Conservation (phyloP, 2,329 filamentous ascomycete species). For the Epichloe scottii region DNA sequence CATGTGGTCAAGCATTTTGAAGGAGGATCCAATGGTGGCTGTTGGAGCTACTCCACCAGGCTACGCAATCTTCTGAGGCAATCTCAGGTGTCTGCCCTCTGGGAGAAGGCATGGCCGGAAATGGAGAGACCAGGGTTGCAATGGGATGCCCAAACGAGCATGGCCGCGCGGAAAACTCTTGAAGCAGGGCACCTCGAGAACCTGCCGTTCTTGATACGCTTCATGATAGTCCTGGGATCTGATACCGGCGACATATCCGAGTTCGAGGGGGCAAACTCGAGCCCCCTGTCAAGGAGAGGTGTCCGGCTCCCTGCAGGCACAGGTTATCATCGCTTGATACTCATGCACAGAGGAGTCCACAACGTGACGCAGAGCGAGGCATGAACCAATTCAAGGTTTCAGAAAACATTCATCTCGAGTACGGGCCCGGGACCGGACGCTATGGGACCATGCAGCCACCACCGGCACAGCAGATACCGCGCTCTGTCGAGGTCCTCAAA, state of each 20-base stretch:
- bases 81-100: conserved; percentile 22
- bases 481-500: conserved; percentile 2
- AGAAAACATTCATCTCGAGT: background rate
- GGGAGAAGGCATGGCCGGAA: conserved; percentile 25
- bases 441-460: background rate
- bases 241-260: background rate
- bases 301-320: conserved; percentile 3
- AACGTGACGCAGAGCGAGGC: background rate
- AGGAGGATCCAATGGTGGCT: conserved; percentile 24
- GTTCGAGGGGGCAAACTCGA: conserved; percentile 1
- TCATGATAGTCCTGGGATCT: conserved; percentile 26
- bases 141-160: conserved; percentile 31
- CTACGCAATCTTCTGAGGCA: conserved; percentile 34
- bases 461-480: conserved; percentile 2
- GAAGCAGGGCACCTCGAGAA: conserved; percentile 33
- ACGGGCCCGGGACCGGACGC: background rate
- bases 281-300: conserved; percentile 6
- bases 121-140: conserved; percentile 20
- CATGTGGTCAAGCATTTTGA: conserved; percentile 37
- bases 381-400: conserved; percentile 1
- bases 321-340: background rate
- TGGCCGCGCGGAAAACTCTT: conserved; percentile 29
- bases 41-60: conserved; percentile 32
- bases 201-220: conserved; percentile 25
- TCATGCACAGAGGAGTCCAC: background rate